Evolutionary conservation across 345 rosid genomes (phyloP).

Genomic region (Populus simonii): DNA sequence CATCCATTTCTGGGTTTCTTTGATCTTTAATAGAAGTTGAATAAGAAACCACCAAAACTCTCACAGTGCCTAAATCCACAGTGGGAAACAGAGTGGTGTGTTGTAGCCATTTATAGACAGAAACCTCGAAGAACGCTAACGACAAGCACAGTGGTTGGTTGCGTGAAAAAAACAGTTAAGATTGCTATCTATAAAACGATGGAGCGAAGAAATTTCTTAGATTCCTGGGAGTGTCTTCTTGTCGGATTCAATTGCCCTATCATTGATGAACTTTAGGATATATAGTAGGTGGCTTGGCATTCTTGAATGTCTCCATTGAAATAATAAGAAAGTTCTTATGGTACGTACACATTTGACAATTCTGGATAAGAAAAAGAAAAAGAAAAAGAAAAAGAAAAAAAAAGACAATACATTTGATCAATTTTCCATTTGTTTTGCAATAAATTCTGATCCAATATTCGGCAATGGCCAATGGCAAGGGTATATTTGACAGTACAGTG

Average conservation of each 20-base stretch:
- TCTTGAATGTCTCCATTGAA: neutral
- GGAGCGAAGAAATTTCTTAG: constrained; percentile 35
- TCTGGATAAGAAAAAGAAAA: too few relatives aligned
- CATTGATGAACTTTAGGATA: neutral
- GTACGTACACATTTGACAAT: too few relatives aligned
- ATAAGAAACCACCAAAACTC: neutral
- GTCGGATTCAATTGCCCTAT: constrained; percentile 27
- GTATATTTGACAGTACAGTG: too few relatives aligned
- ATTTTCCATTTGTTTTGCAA: too few relatives aligned
- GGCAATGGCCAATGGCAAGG: too few relatives aligned
- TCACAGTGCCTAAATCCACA: neutral
- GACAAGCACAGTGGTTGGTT: neutral
- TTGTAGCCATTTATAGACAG: neutral
- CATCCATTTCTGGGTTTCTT: neutral
- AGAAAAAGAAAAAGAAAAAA: too few relatives aligned
- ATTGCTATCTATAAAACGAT: neutral
- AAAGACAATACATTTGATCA: too few relatives aligned
- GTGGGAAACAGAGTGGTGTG: neutral
- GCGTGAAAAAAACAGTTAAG: neutral
- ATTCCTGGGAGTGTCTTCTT: constrained; percentile 7
- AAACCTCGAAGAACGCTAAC: neutral
- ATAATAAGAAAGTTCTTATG: neutral
- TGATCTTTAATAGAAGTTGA: neutral
- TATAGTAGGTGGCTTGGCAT: neutral
- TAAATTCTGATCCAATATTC: too few relatives aligned